phyloP scores from a whole-genome alignment of 2,329 filamentous ascomycete species.

The Coniochaeta prunicola region DNA sequence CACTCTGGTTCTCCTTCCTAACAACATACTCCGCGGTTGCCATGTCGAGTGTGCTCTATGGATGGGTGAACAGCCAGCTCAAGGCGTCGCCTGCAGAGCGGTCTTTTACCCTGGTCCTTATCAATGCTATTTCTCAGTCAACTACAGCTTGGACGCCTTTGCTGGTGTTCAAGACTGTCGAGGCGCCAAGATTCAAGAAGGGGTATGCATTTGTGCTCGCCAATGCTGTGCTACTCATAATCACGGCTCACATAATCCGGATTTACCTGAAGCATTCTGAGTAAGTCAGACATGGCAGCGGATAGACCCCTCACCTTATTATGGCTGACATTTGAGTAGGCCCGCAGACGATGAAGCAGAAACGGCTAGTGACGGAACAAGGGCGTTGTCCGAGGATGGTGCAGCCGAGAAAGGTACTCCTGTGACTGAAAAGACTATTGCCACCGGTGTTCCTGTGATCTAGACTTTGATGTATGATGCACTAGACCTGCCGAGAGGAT shows the following conservation, averaged over 20 bases:
- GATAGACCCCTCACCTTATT: background rate
- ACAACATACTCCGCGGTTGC: slow-evolving; percentile 41
- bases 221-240: slow-evolving; percentile 11
- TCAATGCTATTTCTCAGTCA: slow-evolving; percentile 46
- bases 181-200: slow-evolving; percentile 33
- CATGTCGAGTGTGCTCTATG: slow-evolving; percentile 47
- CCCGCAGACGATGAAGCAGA: slow-evolving; percentile 3
- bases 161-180: slow-evolving; percentile 39
- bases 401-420: background rate
- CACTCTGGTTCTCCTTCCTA: slow-evolving; percentile 45
- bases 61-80: slow-evolving; percentile 46
- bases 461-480: background rate
- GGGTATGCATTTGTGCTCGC: slow-evolving; percentile 30
- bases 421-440: background rate
- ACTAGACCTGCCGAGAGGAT: too few relatives aligned
- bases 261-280: slow-evolving; percentile 13
- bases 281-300: slow-evolving; percentile 9
- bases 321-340: background rate
- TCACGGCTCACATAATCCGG: slow-evolving; percentile 14
- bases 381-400: background rate
- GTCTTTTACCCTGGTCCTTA: slow-evolving; percentile 40
- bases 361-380: background rate
- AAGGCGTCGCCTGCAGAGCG: slow-evolving; percentile 37
- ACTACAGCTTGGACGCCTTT: slow-evolving; percentile 50
- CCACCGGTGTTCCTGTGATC: background rate